These are phyloP conservation scores for Sisymbrium altissimum DNA, from an alignment of 345 rosid genomes.

Conservation along the genomic window DNA sequence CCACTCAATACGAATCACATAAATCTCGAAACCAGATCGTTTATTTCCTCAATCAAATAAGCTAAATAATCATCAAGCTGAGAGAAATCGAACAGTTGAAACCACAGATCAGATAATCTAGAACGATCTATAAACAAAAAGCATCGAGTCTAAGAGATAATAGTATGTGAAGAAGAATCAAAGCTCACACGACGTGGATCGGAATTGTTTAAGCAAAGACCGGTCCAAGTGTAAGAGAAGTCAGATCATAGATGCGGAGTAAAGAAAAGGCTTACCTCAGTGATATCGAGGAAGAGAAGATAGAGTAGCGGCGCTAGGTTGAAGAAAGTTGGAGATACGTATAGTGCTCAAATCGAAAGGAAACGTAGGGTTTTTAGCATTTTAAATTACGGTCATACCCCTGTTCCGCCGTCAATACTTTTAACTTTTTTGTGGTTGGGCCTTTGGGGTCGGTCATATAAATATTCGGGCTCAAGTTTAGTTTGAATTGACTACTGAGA, in stretches of 20 bases:
- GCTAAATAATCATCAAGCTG: no score
- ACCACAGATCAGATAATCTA: background rate
- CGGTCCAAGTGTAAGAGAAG: background rate
- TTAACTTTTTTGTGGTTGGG: background rate
- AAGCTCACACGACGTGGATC: no score
- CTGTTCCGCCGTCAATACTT: background rate
- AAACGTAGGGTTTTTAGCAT: slow-evolving; percentile 3
- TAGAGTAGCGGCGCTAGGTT: slow-evolving; percentile 6
- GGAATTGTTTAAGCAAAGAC: no score
- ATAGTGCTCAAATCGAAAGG: background rate
- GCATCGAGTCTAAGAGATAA: no score
- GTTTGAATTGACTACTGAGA: background rate
- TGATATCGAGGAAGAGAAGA: background rate
- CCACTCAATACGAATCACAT: background rate
- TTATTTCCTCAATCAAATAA: no score
- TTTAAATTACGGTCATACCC: background rate
- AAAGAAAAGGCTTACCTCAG: background rate
- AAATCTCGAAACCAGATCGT: background rate
- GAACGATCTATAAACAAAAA: background rate
- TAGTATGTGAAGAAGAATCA: background rate
- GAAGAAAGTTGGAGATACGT: background rate
- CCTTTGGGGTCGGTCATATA: background rate
- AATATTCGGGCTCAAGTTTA: background rate
- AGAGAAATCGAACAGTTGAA: no score
- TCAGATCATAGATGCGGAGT: background rate